These are phyloP conservation scores for Drosera spatulata DNA, from an alignment of 179 eudicot species.

Conservation along the genomic window DNA sequence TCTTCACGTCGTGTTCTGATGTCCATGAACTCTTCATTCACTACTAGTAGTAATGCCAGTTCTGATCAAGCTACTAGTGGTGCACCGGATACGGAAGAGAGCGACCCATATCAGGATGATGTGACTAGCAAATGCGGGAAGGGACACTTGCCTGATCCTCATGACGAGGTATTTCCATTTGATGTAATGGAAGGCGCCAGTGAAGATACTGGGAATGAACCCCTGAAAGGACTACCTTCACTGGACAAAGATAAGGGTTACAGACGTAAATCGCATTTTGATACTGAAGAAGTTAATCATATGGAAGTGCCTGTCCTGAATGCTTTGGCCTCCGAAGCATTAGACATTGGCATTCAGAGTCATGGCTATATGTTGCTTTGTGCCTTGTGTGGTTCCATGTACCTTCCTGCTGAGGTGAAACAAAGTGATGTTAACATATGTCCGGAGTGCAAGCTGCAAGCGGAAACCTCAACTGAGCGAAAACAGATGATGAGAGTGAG, in stretches of 20 bases:
- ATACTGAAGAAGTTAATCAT: slow-evolving; percentile 7
- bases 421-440: slow-evolving; percentile 54
- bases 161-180: slow-evolving; percentile 53
- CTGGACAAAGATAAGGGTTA: slow-evolving; percentile 12
- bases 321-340: slow-evolving; percentile 17
- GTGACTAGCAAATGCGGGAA: slow-evolving; percentile 32
- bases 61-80: slow-evolving; percentile 65
- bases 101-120: slow-evolving; percentile 57
- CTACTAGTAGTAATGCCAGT: slow-evolving; percentile 88
- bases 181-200: slow-evolving; percentile 41
- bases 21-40: slow-evolving; percentile 80
- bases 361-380: slow-evolving; percentile 31
- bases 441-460: slow-evolving; percentile 39
- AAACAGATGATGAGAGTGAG: slow-evolving; percentile 3
- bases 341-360: slow-evolving; percentile 16
- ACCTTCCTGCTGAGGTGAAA: slow-evolving; percentile 21
- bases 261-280: slow-evolving; percentile 14
- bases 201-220: slow-evolving; percentile 23
- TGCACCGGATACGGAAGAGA: slow-evolving; percentile 63
- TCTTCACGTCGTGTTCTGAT: slow-evolving; percentile 34
- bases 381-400: slow-evolving; percentile 49
- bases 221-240: slow-evolving; percentile 18
- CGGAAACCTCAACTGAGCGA: slow-evolving; percentile 10
- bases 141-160: slow-evolving; percentile 26
- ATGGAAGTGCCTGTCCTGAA: slow-evolving; percentile 12